Evolutionary conservation across 345 rosid species (phyloP).

Genomic region (Chamaenerion angustifolium): DNA sequence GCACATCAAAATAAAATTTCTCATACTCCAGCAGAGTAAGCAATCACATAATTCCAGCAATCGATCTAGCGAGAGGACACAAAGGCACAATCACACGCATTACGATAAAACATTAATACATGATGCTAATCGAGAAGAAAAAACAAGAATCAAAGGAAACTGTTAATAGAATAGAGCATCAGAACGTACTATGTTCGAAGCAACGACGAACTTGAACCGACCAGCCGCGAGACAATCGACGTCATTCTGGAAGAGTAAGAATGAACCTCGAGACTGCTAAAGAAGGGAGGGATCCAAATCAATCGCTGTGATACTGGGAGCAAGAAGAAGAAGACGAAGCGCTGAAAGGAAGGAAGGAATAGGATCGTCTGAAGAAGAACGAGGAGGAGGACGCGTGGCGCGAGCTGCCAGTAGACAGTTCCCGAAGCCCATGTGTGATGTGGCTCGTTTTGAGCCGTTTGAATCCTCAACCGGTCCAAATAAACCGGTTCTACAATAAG

Average conservation of each 20-base stretch:
- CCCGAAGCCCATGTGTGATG: conserved; percentile 7
- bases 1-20: too few species aligned
- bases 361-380: neutral
- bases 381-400: conserved; percentile 20
- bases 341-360: conserved; percentile 1
- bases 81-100: too few species aligned
- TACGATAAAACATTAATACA: neutral
- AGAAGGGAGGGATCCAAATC: neutral
- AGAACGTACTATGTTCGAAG: conserved; percentile 19
- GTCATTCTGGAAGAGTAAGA: conserved; percentile 15
- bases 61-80: too few species aligned
- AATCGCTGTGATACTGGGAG: neutral
- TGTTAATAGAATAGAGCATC: neutral
- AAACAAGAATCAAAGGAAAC: conserved; percentile 1
- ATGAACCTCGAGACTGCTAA: neutral
- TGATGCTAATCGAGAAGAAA: neutral
- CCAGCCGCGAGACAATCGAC: conserved; percentile 27
- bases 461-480: too few species aligned
- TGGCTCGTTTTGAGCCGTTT: conserved; percentile 18
- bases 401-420: conserved; percentile 10
- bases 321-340: conserved; percentile 6
- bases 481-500: too few species aligned
- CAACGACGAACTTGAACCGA: conserved; percentile 22
- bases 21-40: too few species aligned
- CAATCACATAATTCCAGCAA: too few species aligned